Base-by-base conservation (phyloP, 139 green algal species). In the Mesotaenium endlicherianum region DNA sequence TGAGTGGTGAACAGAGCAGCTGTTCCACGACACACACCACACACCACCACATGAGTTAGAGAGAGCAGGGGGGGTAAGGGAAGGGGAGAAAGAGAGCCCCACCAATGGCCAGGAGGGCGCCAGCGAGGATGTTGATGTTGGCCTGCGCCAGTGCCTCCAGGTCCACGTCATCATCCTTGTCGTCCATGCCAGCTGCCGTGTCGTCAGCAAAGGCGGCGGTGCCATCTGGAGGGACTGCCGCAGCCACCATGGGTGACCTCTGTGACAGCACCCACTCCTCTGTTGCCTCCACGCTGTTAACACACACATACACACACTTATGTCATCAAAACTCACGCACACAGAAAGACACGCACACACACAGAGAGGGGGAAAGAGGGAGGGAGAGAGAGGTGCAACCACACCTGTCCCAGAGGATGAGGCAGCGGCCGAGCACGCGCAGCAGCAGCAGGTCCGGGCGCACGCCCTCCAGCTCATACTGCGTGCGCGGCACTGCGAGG, bases 391-490 rank as follows among this genome's bases (percentile, higher is more conserved):
- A 39, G 57, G 47, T 57, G 60, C 26, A 17, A 14, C 14, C 47
- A 69, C 42, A 38, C 59, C 69, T 78, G 59, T 95, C 91, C 94
- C 94, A 98, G 92, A 98, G 90, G 36, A 98, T 92, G 67, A 98
- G 89, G 2, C 86, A 76, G 0, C 90, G 80, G 8, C 92, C 95
- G 39, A 97, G 77, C 58, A 95, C 87, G 20, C 94, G 92, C 83
- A 98, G 90, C 89, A 94, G 85, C n/a, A 99, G 80, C 36, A 96
- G 91, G 87, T 97, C 91, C 0, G 95, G 95, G 11, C 92, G 88
- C 64, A 95, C 91, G 59, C 90, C 85, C 81, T 95, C 92, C 38
- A 98, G 91, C 0, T 86, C 91, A 70, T 92, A 95, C 41, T 86
- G 85, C 17, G 93, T 95, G 72, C 89, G 76, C 1, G 95, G 94